phyloP scores from a whole-genome alignment of 2,329 filamentous ascomycete genomes.

The Trichoderma sp. region DNA sequence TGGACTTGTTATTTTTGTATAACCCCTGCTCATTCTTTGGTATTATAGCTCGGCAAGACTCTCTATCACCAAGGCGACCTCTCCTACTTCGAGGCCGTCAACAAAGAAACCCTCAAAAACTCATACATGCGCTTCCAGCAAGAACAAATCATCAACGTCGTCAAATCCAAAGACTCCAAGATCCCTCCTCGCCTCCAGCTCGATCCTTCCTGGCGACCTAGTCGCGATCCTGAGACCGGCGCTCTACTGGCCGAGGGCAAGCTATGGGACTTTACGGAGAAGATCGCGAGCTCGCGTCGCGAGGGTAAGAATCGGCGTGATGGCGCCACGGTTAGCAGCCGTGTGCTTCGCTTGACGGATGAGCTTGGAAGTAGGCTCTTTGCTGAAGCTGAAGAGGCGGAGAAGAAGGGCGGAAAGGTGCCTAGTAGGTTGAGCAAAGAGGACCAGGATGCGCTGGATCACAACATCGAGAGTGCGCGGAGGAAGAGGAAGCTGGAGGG shows the following conservation, averaged over 20 bases:
- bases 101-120: constrained; percentile 96
- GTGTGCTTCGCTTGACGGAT: constrained; percentile 77
- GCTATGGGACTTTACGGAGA: constrained; percentile 89
- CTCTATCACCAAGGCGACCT: constrained; percentile 97
- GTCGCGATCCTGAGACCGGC: constrained; percentile 59
- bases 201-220: constrained; percentile 70
- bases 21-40: not conserved
- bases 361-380: constrained; percentile 69
- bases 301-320: constrained; percentile 98
- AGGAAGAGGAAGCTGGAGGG: constrained; percentile 49
- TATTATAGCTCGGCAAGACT: constrained; percentile 77
- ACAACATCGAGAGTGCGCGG: constrained; percentile 45
- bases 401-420: constrained; percentile 34
- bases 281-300: constrained; percentile 75
- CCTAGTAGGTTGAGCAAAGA: constrained; percentile 49
- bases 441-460: constrained; percentile 46
- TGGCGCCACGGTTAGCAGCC: constrained; percentile 78
- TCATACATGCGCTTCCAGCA: constrained; percentile 84
- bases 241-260: constrained; percentile 66
- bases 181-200: constrained; percentile 63
- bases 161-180: constrained; percentile 65
- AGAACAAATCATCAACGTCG: constrained; percentile 79
- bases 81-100: constrained; percentile 96
- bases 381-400: constrained; percentile 47
- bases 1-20: not conserved